Base-by-base conservation (phyloP, 768 basidiomycete genomes). In the Cystofilobasidium macerans region DNA sequence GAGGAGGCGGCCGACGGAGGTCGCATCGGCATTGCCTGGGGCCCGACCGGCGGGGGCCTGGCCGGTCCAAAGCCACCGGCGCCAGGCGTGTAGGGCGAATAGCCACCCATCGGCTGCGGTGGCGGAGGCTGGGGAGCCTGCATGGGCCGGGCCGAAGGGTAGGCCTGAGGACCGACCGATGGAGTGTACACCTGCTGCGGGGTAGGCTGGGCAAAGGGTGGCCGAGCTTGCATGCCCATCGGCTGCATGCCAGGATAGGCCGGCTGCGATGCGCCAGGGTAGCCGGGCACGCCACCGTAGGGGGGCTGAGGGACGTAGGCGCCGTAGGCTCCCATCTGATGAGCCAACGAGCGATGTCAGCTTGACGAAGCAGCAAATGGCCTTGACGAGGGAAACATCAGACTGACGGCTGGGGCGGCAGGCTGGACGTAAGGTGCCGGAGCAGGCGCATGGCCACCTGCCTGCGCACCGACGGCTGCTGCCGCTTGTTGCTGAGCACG, bases 361-460 rank as follows among this genome's bases (percentile, higher is more conserved):
- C 18, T 54, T 16, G 4, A 5, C 16, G 18, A 26, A 20, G 18
- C 28, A 11, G 14, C 5, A 3, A 5, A 12, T 14, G 28, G 5
- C 18, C 28, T 30, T 11, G 4, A 5, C 3, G 22, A 18, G 12
- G 48, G 6, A 24, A 24, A 24, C 11, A 47, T 12, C 11, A 30
- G 24, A 51, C 48, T 22, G 22, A 51, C 48, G 48, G n/a, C 28
- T 51, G 77, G 58, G 81, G 82, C 57, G 32, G 53, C 20, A 11
- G 28, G 33, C 63, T 64, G 63, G 43, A 40, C 43, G 20, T 53
- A 35, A 22, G 43, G 51, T 14, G 43, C 36, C 1, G 63, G 30
- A 3, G 54, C 28, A 11, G 30, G 40, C 22, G 63, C 33, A 35
- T 42, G 7, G 47, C 42, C 20, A n/a, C 38, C 22, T 20, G 36